Evolutionary conservation across 352 stramenopile species (phyloP), one percentile per base, ranked within the genome.

Genomic region (Elongisporangium senticosum): DNA sequence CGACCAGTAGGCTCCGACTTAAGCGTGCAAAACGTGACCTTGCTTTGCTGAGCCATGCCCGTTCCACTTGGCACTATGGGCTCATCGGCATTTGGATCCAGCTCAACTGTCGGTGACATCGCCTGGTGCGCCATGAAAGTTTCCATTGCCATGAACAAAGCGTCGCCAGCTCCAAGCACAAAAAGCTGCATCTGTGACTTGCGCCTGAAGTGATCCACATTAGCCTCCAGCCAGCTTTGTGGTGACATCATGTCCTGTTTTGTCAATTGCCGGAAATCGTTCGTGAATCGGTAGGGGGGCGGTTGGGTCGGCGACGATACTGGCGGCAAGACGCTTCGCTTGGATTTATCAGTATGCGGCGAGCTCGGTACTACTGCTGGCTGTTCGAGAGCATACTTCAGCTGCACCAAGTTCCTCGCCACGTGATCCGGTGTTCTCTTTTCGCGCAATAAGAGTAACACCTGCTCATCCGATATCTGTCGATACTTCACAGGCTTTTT

Each of bases 171-270:
- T n/a, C 83, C 83, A 15, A 90, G 64, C n/a, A 93, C 77, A 56
- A 93, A 93, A 13, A 93, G 63, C 68, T 93, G 83, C 59, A 89
- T 80, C 63, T 87, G 73, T 0, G 71, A 63, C 4, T 77, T 83
- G 22, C 71, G 69, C 39, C 64, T 61, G 28, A 90, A 90, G 51
- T 76, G 64, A 48, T 55, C 48, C 17, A 28, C 28, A 11, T 76
- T 73, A 5, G 47, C 61, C 4, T 81, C 24, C 4, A 92, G 61
- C 83, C 83, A 92, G 47, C 83, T 64, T 11, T 33, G 49, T 0
- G 83, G 79, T 7, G 56, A 64, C 65, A 67, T 74, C 33, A 75
- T 61, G 4, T 72, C 53, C 3, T 65, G 74, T n/a, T 82, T 78
- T 0, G 72, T 82, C 19, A 92, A 68, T 48, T 66, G 47, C 15